These are phyloP conservation scores for Pleurotus tuoliensis DNA, from an alignment of 768 basidiomycete species.

Conservation along the genomic window DNA sequence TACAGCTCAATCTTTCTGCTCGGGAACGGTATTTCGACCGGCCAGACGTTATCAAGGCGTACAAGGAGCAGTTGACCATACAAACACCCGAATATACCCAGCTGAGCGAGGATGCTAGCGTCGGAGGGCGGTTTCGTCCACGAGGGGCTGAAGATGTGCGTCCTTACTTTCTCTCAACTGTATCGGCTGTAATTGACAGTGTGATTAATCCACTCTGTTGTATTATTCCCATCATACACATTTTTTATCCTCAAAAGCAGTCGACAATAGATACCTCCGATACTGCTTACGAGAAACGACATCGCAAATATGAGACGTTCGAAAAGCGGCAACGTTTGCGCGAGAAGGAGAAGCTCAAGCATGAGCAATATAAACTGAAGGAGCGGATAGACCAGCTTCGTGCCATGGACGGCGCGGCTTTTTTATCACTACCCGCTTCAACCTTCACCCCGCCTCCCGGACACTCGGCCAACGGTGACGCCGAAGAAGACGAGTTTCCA, in stretches of 20 bases:
- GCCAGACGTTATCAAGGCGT: conserved; percentile 70
- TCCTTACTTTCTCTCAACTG: conserved; percentile 14
- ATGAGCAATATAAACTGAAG: conserved; percentile 89
- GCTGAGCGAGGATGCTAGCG: conserved; percentile 43
- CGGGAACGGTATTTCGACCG: conserved; percentile 76
- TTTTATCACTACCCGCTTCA: conserved; percentile 57
- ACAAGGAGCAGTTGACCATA: conserved; percentile 64
- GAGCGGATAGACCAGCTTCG: conserved; percentile 83
- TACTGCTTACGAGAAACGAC: conserved; percentile 74
- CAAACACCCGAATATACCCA: conserved; percentile 73
- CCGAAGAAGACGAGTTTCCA: conserved; percentile 21
- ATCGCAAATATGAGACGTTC: conserved; percentile 81
- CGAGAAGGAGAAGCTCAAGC: conserved; percentile 89
- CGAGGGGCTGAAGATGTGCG: conserved; percentile 69
- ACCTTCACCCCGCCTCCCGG: conserved; percentile 45
- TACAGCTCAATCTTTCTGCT: conserved; percentile 51
- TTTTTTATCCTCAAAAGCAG: conserved; percentile 22
- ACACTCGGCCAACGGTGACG: conserved; percentile 15
- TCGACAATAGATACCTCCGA: conserved; percentile 72
- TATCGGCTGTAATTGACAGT: neutral
- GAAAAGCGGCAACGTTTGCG: conserved; percentile 83
- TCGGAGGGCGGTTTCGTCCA: conserved; percentile 69
- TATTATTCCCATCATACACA: neutral
- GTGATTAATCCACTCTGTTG: neutral
- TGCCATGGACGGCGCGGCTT: conserved; percentile 67